These are phyloP conservation scores for Pythium utonaiense DNA, from an alignment of 352 stramenopile species.

Conservation along the genomic window DNA sequence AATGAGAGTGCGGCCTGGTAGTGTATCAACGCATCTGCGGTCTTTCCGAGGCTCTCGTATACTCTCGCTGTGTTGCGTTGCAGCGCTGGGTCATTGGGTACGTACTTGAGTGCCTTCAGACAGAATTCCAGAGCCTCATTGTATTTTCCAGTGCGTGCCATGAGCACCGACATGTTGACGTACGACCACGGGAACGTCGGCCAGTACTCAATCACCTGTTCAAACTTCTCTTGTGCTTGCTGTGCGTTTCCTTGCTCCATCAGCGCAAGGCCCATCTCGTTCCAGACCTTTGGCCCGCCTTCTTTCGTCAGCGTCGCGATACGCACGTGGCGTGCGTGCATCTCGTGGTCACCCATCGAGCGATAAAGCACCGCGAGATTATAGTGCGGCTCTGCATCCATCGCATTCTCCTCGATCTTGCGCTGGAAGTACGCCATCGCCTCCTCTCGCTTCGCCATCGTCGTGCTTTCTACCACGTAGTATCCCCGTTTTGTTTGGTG, in stretches of 20 bases:
- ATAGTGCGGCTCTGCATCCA: conserved; percentile 53
- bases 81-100: conserved; percentile 40
- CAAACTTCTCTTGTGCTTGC: conserved; percentile 40
- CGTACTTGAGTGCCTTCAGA: conserved; percentile 32
- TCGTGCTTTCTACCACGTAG: too few species aligned
- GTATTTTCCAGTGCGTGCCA: conserved; percentile 42
- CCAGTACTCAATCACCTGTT: conserved; percentile 39
- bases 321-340: conserved; percentile 40
- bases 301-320: conserved; percentile 62
- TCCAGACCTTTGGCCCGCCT: conserved; percentile 48
- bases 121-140: conserved; percentile 39
- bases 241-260: conserved; percentile 37
- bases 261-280: conserved; percentile 56
- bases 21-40: conserved; percentile 40
- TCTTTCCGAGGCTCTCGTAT: conserved; percentile 47
- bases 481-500: too few species aligned
- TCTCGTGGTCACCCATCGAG: conserved; percentile 39
- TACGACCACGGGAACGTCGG: conserved; percentile 47
- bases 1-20: conserved; percentile 39
- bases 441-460: conserved; percentile 40
- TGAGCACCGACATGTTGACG: conserved; percentile 52
- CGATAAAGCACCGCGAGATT: conserved; percentile 53
- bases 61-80: conserved; percentile 57
- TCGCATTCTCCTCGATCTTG: conserved; percentile 50
- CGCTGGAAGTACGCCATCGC: conserved; percentile 62